Percentiles rank a stretch among this genome's conserved stretches.
These are phyloP conservation scores for Clarkia xantiana DNA, from an alignment of 345 rosid genomes.

Conservation along the genomic window DNA sequence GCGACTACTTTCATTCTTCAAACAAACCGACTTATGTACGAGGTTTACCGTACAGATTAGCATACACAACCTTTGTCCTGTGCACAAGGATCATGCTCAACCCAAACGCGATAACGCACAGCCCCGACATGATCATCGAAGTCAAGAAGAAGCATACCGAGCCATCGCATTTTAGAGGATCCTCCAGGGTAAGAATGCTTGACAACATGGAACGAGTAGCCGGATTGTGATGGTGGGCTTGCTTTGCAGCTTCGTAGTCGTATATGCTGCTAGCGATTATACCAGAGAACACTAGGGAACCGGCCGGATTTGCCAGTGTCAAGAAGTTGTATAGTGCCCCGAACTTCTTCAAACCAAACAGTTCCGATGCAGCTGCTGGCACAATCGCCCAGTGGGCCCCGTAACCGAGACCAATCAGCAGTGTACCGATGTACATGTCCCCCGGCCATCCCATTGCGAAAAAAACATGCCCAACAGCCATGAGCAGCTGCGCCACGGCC, in stretches of 20 bases:
- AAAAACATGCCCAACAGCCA: conserved; percentile 88
- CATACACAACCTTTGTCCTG: conserved; percentile 71
- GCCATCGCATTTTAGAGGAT: conserved; percentile 60
- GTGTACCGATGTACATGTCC: conserved; percentile 76
- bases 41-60: conserved; percentile 69
- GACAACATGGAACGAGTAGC: conserved; percentile 13
- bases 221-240: conserved; percentile 29
- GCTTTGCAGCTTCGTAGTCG: conserved; percentile 80
- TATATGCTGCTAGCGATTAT: conserved; percentile 78
- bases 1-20: too few species aligned
- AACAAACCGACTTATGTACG: conserved; percentile 16
- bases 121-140: conserved; percentile 83
- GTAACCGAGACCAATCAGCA: conserved; percentile 81
- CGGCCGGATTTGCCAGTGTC: conserved; percentile 90
- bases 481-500: conserved; percentile 69
- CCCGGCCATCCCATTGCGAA: conserved; percentile 92
- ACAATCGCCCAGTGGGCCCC: conserved; percentile 99
- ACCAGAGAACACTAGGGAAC: conserved; percentile 88
- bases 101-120: conserved; percentile 53
- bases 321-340: conserved; percentile 94
- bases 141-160: conserved; percentile 85
- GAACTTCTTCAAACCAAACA: conserved; percentile 87
- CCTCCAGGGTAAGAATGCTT: conserved; percentile 21
- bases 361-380: conserved; percentile 93
- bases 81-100: conserved; percentile 82